These are phyloP conservation scores for Fraxinus albicans DNA, from an alignment of 305 asterid genomes.

Conservation along the genomic window DNA sequence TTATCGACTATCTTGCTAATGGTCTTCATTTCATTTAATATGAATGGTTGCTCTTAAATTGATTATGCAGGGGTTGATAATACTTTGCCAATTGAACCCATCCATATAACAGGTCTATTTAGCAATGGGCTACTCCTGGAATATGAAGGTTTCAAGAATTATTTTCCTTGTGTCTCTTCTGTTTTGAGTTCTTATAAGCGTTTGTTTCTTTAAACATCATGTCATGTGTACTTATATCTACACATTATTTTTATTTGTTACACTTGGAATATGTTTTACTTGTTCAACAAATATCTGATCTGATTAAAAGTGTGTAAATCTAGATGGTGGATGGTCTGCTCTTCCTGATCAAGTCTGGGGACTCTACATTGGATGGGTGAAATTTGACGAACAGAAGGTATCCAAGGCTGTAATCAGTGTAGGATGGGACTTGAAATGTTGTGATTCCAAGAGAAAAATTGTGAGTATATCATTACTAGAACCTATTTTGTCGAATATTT, in stretches of 20 bases:
- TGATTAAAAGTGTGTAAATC: slow-evolving; percentile 8
- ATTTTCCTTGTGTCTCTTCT: neutral
- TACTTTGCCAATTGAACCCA: slow-evolving; percentile 70
- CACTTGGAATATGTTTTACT: neutral
- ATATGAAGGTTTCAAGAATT: slow-evolving; percentile 48
- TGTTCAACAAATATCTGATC: neutral
- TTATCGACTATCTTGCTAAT: neutral
- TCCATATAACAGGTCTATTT: slow-evolving; percentile 46
- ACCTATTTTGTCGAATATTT: neutral
- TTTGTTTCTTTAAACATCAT: neutral
- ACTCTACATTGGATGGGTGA: slow-evolving; percentile 76
- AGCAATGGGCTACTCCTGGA: slow-evolving; percentile 53
- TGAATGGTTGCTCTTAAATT: slow-evolving; percentile 14
- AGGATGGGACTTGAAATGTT: slow-evolving; percentile 52
- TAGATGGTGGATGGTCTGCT: slow-evolving; percentile 46
- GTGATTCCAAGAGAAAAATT: slow-evolving; percentile 48
- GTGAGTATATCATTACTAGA: slow-evolving; percentile 43
- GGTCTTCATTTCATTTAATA: slow-evolving; percentile 10
- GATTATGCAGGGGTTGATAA: slow-evolving; percentile 59
- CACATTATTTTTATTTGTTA: neutral
- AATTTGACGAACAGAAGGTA: slow-evolving; percentile 39
- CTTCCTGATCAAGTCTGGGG: slow-evolving; percentile 83
- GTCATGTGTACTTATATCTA: neutral
- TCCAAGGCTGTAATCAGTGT: slow-evolving; percentile 59
- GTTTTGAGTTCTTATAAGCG: neutral